Evolutionary conservation across 1,284 basidiomycete genomes (phyloP).

Genomic region (Trichosporon sp.): DNA sequence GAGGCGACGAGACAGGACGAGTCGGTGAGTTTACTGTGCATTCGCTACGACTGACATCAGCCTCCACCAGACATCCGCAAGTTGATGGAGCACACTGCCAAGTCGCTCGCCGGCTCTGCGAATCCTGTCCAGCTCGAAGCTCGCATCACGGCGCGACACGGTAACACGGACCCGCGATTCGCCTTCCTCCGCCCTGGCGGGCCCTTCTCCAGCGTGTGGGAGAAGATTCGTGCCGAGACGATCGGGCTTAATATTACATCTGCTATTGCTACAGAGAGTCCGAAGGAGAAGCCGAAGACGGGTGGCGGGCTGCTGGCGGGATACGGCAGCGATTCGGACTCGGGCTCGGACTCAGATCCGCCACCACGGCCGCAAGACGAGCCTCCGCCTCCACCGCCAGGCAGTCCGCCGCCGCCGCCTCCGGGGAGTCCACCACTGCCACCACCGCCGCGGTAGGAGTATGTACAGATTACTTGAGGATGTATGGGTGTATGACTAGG

Average conservation of each 20-base stretch:
- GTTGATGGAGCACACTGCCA: slow-evolving; percentile 75
- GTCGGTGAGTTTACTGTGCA: slow-evolving; percentile 22
- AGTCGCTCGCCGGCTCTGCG: slow-evolving; percentile 66
- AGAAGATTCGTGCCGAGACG: slow-evolving; percentile 23
- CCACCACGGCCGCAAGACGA: slow-evolving; percentile 29
- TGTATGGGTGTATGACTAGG: background rate
- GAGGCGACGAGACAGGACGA: slow-evolving; percentile 65
- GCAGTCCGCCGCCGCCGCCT: slow-evolving; percentile 22
- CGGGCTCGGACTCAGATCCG: slow-evolving; percentile 29
- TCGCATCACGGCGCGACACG: slow-evolving; percentile 80
- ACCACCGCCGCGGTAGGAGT: background rate
- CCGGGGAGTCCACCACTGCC: slow-evolving; percentile 16
- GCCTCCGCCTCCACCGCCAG: slow-evolving; percentile 29
- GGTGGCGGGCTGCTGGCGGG: slow-evolving; percentile 45
- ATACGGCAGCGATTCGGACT: slow-evolving; percentile 51
- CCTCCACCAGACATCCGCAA: slow-evolving; percentile 67
- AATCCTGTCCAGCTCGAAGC: slow-evolving; percentile 78
- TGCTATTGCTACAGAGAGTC: background rate
- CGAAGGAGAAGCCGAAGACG: slow-evolving; percentile 29
- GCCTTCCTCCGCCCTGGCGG: slow-evolving; percentile 69
- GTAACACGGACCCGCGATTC: slow-evolving; percentile 67
- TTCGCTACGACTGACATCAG: slow-evolving; percentile 54
- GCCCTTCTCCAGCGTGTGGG: slow-evolving; percentile 69
- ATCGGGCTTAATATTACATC: slow-evolving; percentile 30
- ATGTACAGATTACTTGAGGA: background rate